Percentiles rank a stretch among this genome's conserved stretches.
Evolutionary conservation across 257 asterid species (phyloP).

Genomic region (Cynanchum wilfordii): DNA sequence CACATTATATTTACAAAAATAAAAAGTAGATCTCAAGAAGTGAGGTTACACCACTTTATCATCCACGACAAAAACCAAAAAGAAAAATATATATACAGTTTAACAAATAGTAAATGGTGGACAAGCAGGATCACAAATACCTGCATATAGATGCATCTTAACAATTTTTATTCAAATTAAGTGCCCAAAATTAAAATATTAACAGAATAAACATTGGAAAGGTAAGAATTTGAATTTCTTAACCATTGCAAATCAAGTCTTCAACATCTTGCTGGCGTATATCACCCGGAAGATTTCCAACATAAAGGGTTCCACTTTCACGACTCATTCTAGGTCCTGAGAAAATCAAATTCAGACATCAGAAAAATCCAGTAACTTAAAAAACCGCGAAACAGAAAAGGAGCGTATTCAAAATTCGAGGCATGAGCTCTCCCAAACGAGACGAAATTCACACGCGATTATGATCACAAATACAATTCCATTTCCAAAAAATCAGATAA

Average conservation of each 20-base stretch:
- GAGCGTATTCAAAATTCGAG: background rate
- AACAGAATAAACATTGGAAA: background rate
- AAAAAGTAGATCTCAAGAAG: background rate
- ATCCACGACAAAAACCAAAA: background rate
- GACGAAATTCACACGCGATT: background rate
- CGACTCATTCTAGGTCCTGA: conserved; percentile 72
- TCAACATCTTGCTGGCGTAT: conserved; percentile 94
- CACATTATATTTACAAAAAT: background rate
- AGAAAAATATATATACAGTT: background rate
- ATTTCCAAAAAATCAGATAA: background rate
- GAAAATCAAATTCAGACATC: background rate
- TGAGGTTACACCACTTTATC: background rate
- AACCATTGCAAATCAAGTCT: conserved; percentile 79
- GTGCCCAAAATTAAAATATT: background rate
- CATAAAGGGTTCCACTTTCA: conserved; percentile 85
- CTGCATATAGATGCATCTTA: background rate
- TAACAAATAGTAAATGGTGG: background rate
- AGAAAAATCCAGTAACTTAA: background rate
- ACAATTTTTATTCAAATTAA: background rate
- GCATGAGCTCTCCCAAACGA: background rate
- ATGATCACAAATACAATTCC: background rate
- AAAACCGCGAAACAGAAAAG: background rate
- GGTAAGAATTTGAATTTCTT: background rate
- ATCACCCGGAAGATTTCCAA: conserved; percentile 98
- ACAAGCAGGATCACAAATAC: background rate